Evolutionary conservation across 352 stramenopile genomes (phyloP).

Genomic region (Nothophytophthora sp.): DNA sequence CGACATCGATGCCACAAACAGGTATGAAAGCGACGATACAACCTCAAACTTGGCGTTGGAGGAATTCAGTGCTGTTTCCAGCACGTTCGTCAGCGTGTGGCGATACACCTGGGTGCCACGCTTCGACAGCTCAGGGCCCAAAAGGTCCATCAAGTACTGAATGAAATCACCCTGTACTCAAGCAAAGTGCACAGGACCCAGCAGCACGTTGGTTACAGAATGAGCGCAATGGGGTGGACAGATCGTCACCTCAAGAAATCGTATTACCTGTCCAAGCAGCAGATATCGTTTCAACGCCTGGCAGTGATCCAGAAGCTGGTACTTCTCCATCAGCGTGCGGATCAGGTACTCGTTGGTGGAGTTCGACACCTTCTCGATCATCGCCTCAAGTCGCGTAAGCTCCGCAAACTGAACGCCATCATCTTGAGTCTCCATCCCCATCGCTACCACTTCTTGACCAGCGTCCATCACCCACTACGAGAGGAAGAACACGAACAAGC

Average conservation of each 20-base stretch:
- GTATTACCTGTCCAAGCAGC: conserved; percentile 94
- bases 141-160: conserved; percentile 94
- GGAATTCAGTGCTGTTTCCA: conserved; percentile 94
- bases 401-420: conserved; percentile 71
- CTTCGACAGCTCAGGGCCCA: conserved; percentile 91
- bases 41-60: conserved; percentile 97
- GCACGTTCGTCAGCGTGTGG: conserved; percentile 94
- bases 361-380: conserved; percentile 80
- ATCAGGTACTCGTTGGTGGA: conserved; percentile 92
- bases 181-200: not conserved
- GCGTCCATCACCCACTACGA: conserved; percentile 81
- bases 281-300: conserved; percentile 97
- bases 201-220: no score
- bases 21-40: no score
- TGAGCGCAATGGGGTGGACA: not conserved
- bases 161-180: conserved; percentile 94
- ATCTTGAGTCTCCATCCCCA: conserved; percentile 53
- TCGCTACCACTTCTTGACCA: conserved; percentile 35
- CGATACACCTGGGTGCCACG: conserved; percentile 92
- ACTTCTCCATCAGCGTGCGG: conserved; percentile 91
- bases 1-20: no score
- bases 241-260: not conserved
- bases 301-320: conserved; percentile 94
- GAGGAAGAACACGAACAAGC: conserved; percentile 1
- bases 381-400: conserved; percentile 62